phyloP scores from a whole-genome alignment of 1,284 basidiomycete species.

The Caloboletus firmus region DNA sequence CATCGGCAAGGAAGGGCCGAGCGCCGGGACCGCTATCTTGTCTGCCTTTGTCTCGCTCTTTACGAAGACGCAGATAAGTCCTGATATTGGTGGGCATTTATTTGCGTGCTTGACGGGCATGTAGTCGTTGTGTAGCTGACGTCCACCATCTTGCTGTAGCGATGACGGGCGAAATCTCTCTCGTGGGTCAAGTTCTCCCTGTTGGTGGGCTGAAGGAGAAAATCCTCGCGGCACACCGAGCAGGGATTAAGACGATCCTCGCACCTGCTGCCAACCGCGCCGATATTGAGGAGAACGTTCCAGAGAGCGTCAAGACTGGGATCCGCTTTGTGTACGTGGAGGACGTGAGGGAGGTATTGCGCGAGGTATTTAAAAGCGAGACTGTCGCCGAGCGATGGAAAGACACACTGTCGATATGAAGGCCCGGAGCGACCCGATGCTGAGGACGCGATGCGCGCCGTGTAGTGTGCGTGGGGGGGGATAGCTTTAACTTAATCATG shows the following conservation, averaged over 20 bases:
- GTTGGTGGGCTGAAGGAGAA: slow-evolving; percentile 96
- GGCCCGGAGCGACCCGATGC: neutral
- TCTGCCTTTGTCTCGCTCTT: slow-evolving; percentile 91
- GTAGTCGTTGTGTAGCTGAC: slow-evolving; percentile 1
- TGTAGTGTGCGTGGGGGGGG: no score
- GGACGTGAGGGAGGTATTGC: slow-evolving; percentile 83
- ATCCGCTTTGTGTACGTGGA: slow-evolving; percentile 94
- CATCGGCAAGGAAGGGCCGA: slow-evolving; percentile 97
- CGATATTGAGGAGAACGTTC: slow-evolving; percentile 95
- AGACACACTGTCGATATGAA: slow-evolving; percentile 45
- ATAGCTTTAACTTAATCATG: neutral
- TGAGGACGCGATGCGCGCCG: neutral
- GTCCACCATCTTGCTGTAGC: slow-evolving; percentile 46
- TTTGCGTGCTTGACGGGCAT: neutral
- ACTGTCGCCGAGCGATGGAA: slow-evolving; percentile 65
- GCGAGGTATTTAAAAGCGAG: slow-evolving; percentile 78
- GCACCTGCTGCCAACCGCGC: slow-evolving; percentile 86
- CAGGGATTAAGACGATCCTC: slow-evolving; percentile 89
- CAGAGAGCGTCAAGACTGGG: slow-evolving; percentile 90
- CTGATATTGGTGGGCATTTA: slow-evolving; percentile 74
- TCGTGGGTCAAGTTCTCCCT: slow-evolving; percentile 89
- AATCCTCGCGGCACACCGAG: slow-evolving; percentile 91
- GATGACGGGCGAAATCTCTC: slow-evolving; percentile 94
- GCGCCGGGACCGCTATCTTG: slow-evolving; percentile 91
- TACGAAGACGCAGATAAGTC: slow-evolving; percentile 77